Percentiles rank a stretch among this genome's conserved stretches.
Conservation (phyloP, 2,329 filamentous ascomycete species). For the Fusarium praegraminearum region DNA sequence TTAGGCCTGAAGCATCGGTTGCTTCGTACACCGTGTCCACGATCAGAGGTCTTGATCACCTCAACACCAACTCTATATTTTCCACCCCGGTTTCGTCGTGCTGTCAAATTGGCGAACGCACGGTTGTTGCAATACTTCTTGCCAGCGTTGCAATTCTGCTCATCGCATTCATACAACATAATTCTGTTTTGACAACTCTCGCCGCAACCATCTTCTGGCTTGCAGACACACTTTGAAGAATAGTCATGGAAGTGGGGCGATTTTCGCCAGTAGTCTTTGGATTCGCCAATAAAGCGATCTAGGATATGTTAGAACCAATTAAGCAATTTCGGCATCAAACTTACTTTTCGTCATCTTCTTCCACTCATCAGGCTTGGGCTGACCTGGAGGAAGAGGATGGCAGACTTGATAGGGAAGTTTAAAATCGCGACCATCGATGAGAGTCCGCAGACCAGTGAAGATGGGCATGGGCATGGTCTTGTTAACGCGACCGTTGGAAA, state of each 20-base stretch:
- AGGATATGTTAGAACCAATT: slow-evolving; percentile 44
- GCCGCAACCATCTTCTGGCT: slow-evolving; percentile 81
- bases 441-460: slow-evolving; percentile 77
- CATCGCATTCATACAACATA: slow-evolving; percentile 98
- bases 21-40: slow-evolving; percentile 91
- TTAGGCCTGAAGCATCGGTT: slow-evolving; percentile 88
- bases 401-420: slow-evolving; percentile 92
- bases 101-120: slow-evolving; percentile 82
- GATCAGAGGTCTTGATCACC: slow-evolving; percentile 88
- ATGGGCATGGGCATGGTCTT: slow-evolving; percentile 79
- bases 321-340: slow-evolving; percentile 49
- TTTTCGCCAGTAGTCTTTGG: slow-evolving; percentile 83
- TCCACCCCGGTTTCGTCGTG: slow-evolving; percentile 80
- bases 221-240: slow-evolving; percentile 82
- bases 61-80: slow-evolving; percentile 95
- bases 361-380: slow-evolving; percentile 94
- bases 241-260: slow-evolving; percentile 79
- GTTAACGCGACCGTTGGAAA: slow-evolving; percentile 63
- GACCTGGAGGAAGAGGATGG: slow-evolving; percentile 84
- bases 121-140: slow-evolving; percentile 84
- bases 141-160: slow-evolving; percentile 85
- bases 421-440: slow-evolving; percentile 83
- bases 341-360: slow-evolving; percentile 90
- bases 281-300: slow-evolving; percentile 93
- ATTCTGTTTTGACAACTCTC: slow-evolving; percentile 94